Conservation (phyloP, 2,329 filamentous ascomycete species). For the Colletotrichum sp. region DNA sequence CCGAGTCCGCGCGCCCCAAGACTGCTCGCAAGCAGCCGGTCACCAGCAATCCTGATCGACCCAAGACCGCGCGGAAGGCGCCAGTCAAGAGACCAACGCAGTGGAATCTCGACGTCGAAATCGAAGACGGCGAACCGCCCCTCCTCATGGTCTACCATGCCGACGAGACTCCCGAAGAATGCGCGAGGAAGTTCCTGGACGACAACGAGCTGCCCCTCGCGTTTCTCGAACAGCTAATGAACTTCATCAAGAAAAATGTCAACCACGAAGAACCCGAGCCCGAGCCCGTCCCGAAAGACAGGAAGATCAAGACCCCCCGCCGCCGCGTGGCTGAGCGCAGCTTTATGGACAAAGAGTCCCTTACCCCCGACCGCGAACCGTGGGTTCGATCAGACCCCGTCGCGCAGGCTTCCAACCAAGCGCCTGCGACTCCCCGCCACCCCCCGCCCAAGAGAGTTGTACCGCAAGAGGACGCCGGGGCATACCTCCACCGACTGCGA, state of each 20-base stretch:
- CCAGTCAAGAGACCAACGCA: neutral
- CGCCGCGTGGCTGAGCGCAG: neutral
- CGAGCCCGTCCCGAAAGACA: neutral
- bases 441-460: neutral
- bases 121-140: neutral
- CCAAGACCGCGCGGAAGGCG: neutral
- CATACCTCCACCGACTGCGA: neutral
- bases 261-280: neutral
- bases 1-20: neutral
- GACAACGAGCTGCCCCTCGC: neutral
- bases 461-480: fast-evolving
- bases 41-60: neutral
- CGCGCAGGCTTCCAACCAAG: neutral
- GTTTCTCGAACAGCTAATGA: neutral
- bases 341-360: neutral
- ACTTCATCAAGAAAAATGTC: neutral
- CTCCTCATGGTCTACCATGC: neutral
- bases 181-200: neutral
- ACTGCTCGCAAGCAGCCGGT: neutral
- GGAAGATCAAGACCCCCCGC: neutral
- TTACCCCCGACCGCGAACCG: neutral
- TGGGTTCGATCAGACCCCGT: neutral
- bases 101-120: neutral
- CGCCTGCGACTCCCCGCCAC: neutral
- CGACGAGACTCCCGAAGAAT: neutral